phyloP scores from a whole-genome alignment of 1,139 yeast species.

The Sugiyamaella novakii region DNA sequence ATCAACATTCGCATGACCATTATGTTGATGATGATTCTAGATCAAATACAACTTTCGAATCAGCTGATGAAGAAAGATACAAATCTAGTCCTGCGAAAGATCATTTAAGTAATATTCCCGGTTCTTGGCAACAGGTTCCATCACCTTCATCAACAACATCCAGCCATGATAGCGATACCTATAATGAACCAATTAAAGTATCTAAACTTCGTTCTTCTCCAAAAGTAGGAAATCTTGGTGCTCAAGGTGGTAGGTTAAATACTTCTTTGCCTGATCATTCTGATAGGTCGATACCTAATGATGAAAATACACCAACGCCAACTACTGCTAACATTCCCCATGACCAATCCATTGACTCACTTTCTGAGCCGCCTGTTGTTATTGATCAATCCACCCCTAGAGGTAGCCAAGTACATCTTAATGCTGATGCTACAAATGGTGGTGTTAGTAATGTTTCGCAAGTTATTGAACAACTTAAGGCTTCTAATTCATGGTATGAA shows the following conservation, averaged over 20 bases:
- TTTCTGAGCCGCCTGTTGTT: slow-evolving; percentile 22
- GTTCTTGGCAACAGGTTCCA: slow-evolving; percentile 29
- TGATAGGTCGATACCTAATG: slow-evolving; percentile 15
- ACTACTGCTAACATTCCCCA: slow-evolving; percentile 8
- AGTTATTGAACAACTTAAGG: slow-evolving; percentile 38
- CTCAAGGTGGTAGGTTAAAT: slow-evolving; percentile 17
- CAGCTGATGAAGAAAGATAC: slow-evolving; percentile 25
- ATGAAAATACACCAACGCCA: slow-evolving; percentile 11
- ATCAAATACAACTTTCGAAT: slow-evolving; percentile 28
- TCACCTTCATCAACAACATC: slow-evolving; percentile 16
- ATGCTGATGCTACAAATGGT: not conserved
- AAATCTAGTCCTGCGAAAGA: slow-evolving; percentile 9
- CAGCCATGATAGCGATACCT: slow-evolving; percentile 8
- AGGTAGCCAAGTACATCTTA: slow-evolving; percentile 20
- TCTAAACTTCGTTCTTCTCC: slow-evolving; percentile 14
- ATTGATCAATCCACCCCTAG: slow-evolving; percentile 31
- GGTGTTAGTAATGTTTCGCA: slow-evolving; percentile 22
- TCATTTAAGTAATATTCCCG: slow-evolving; percentile 27
- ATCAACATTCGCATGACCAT: not conserved
- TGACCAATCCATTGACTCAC: slow-evolving; percentile 18
- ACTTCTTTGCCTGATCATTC: slow-evolving; percentile 25
- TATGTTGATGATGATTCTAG: slow-evolving; percentile 22
- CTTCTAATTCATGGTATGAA: slow-evolving; percentile 42
- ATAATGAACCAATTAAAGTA: slow-evolving; percentile 14
- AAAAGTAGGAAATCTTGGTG: slow-evolving; percentile 3